Conservation (phyloP, 495 filamentous ascomycete genomes). For the Bathelium albidoporum region DNA sequence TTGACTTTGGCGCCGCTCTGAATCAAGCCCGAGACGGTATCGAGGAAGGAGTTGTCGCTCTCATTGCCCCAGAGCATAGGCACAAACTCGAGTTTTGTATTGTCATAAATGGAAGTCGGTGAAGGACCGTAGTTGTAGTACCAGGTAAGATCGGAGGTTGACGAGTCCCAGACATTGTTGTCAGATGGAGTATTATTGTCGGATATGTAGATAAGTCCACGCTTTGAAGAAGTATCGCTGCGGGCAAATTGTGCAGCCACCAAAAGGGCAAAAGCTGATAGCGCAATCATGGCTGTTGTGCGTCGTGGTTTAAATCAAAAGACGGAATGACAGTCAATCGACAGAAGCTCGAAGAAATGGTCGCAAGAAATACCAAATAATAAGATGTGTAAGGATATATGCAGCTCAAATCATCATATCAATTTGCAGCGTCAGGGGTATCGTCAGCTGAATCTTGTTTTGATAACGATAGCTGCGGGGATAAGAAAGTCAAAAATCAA, state of each 20-base stretch:
- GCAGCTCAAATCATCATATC: not conserved
- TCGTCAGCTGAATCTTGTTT: not conserved
- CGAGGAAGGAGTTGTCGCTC: slow-evolving; percentile 44
- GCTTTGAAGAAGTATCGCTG: slow-evolving; percentile 37
- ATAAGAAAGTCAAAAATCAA: not conserved
- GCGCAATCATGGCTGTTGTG: not conserved
- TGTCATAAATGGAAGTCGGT: slow-evolving; percentile 41
- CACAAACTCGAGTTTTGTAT: slow-evolving; percentile 54
- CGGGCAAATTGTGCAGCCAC: not conserved
- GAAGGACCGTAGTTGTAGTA: slow-evolving; percentile 64
- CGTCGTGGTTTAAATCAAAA: not conserved
- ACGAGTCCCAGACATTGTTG: slow-evolving; percentile 47
- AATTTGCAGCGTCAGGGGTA: not conserved
- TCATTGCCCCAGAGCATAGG: slow-evolving; percentile 65
- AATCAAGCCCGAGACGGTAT: slow-evolving; percentile 41
- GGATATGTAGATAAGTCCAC: slow-evolving; percentile 58
- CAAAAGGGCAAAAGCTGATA: not conserved
- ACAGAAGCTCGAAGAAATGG: not conserved
- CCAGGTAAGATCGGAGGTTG: slow-evolving; percentile 55
- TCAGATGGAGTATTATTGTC: slow-evolving; percentile 38
- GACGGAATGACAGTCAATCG: not conserved
- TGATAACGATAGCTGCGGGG: slow-evolving; percentile 1
- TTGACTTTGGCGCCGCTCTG: slow-evolving; percentile 46
- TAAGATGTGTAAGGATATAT: not conserved
- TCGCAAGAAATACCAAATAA: not conserved